Conservation (phyloP, 139 green algal genomes). For the Eudorina sp. region DNA sequence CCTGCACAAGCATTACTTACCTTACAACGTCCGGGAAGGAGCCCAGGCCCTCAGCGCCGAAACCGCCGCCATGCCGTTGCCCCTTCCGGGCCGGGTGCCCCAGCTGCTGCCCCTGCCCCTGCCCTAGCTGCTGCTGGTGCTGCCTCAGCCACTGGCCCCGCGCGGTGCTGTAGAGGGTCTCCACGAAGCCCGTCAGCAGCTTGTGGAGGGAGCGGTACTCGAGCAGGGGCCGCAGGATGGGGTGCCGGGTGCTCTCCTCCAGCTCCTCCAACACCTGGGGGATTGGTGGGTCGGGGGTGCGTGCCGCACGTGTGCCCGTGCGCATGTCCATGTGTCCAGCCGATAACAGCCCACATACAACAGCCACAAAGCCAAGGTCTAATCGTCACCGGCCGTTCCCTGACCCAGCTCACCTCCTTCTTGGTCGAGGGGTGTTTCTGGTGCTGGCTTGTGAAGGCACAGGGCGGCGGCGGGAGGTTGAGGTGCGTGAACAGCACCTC, state of each 20-base stretch:
- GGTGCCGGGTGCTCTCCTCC: slow-evolving; percentile 50
- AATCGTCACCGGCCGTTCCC: too few relatives aligned
- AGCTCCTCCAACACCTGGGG: slow-evolving; percentile 75
- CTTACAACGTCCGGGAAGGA: too few relatives aligned
- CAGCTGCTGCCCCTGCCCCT: background rate
- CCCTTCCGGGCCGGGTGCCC: too few relatives aligned
- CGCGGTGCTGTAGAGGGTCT: slow-evolving; percentile 40
- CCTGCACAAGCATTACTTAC: too few relatives aligned
- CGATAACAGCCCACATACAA: too few relatives aligned
- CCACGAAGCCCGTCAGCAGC: slow-evolving; percentile 65
- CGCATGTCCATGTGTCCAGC: too few relatives aligned
- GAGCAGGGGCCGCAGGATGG: slow-evolving; percentile 69
- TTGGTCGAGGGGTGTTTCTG: slow-evolving; percentile 36
- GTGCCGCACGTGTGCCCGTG: too few relatives aligned
- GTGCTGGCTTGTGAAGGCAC: slow-evolving; percentile 36
- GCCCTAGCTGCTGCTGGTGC: background rate
- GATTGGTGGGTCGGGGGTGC: background rate
- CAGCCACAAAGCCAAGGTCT: too few relatives aligned
- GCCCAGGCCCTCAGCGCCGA: too few relatives aligned
- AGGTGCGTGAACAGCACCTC: slow-evolving; percentile 77
- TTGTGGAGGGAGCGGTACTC: slow-evolving; percentile 80
- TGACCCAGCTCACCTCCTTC: slow-evolving; percentile 45
- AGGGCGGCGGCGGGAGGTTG: slow-evolving; percentile 74
- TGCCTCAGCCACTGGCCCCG: slow-evolving; percentile 20
- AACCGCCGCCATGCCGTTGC: too few relatives aligned